Conservation (phyloP, 805 yeast genomes). For the Metschnikowia colocasiae region DNA sequence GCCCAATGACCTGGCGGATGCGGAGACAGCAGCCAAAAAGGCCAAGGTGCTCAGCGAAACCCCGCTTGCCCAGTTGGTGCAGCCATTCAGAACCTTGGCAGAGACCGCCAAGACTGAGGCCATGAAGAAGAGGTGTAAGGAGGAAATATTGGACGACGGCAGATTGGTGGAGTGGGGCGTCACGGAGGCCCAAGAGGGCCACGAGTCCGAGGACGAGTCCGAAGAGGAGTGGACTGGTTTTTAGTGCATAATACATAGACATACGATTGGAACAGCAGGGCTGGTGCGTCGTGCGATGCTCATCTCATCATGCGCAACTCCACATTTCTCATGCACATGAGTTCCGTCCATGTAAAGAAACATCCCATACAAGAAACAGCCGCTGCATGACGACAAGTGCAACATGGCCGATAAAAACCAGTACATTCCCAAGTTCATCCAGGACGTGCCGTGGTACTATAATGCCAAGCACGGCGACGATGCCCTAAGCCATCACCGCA, state of each 20-base stretch:
- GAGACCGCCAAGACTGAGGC: constrained; percentile 54
- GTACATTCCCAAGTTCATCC: constrained; percentile 40
- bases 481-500: constrained; percentile 56
- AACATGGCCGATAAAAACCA: constrained; percentile 12
- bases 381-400: neutral
- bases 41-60: constrained; percentile 36
- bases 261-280: no score
- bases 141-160: constrained; percentile 62
- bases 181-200: constrained; percentile 24
- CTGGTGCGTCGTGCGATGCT: constrained; percentile 5
- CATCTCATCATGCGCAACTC: constrained; percentile 1
- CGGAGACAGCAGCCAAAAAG: constrained; percentile 22
- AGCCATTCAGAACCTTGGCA: constrained; percentile 56
- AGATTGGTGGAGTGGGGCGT: constrained; percentile 67
- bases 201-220: constrained; percentile 22
- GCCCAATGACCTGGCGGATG: no score
- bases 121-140: constrained; percentile 58
- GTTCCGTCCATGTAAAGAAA: no score
- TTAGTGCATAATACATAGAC: constrained; percentile 6
- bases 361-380: neutral
- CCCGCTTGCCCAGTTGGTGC: constrained; percentile 54
- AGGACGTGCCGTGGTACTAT: constrained; percentile 40
- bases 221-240: constrained; percentile 25
- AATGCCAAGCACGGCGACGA: constrained; percentile 28
- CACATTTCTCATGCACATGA: neutral